Evolutionary conservation across 495 filamentous ascomycete genomes (phyloP), one percentile per base, ranked within the genome.

Genomic region (Neurospora discreta): DNA sequence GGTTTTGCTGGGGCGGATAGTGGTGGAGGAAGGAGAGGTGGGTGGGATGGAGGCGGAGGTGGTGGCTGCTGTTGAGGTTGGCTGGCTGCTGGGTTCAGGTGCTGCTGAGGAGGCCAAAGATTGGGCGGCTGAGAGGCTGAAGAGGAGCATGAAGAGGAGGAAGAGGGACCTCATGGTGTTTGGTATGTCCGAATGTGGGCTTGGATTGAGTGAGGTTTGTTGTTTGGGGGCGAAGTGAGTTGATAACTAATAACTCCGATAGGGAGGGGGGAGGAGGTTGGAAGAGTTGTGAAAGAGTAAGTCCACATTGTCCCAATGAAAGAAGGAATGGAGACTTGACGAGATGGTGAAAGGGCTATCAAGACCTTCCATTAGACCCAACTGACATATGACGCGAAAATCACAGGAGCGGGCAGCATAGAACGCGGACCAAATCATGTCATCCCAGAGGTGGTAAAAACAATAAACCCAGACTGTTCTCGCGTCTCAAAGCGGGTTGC

Each of bases 31-130:
- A 7, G 36, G n/a, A 15, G 71, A 46, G 0, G 75, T 58, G 18
- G 74, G 52, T 18, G 68, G 43, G 36, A 36, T 23, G 4, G 70
- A 41, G 36, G 52, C 69, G 9, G 73, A 71, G 40, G 39, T 65
- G 7, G 72, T 44, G 60, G 42, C 58, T 0, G 52, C 68, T 44
- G 69, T 41, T 23, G 75, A n/a, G 43, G 74, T 71, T 69, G 73
- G n/a, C n/a, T n/a, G n/a, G n/a, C n/a, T n/a, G n/a, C n/a, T n/a
- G n/a, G n/a, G n/a, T n/a, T n/a, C n/a, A n/a, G n/a, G n/a, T n/a
- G n/a, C n/a, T n/a, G n/a, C n/a, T n/a, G n/a, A n/a, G n/a, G 33
- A 36, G 33, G 33, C 33, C 3, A 5, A 36, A 5, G 76, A 39
- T 2, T 58, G 46, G 11, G 46, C 46, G 0, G 46, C 11, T 58